A percentile compares a stretch with the other conserved stretches of the same genome.
Evolutionary conservation across 306 rosid genomes (phyloP).

Genomic region (Elaeagnus macrophylla): DNA sequence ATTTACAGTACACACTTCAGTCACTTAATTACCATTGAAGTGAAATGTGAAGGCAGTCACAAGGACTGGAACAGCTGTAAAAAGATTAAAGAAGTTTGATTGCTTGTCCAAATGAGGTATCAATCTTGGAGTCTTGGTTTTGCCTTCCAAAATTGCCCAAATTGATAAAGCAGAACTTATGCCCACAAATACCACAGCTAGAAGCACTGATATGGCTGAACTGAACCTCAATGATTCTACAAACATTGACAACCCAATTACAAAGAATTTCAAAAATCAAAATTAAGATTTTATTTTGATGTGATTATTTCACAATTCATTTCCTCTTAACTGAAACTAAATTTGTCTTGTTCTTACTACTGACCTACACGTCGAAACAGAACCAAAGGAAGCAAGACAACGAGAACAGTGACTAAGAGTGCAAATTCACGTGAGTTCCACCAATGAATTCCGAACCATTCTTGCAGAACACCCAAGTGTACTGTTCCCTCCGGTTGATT

Average conservation of each 20-base stretch:
- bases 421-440: conserved; percentile 84
- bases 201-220: conserved; percentile 63
- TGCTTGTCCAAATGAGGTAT: conserved; percentile 53
- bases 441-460: conserved; percentile 94
- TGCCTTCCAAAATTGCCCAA: conserved; percentile 56
- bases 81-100: conserved; percentile 76
- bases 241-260: conserved; percentile 6
- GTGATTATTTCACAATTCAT: background rate
- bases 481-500: conserved; percentile 34
- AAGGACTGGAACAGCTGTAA: conserved; percentile 87
- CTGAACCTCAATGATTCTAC: conserved; percentile 75
- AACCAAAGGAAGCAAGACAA: conserved; percentile 67
- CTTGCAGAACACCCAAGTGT: conserved; percentile 80
- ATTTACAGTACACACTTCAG: no score
- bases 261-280: background rate
- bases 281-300: background rate
- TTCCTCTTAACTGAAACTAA: no score
- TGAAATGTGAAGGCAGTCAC: conserved; percentile 93
- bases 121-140: conserved; percentile 53
- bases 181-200: conserved; percentile 74
- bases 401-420: conserved; percentile 37
- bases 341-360: conserved; percentile 6
- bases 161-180: conserved; percentile 72
- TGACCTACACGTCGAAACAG: conserved; percentile 64
- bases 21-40: conserved; percentile 46